phyloP scores from a whole-genome alignment of 2,329 filamentous ascomycete species.

The Sclerotinia spermophila region DNA sequence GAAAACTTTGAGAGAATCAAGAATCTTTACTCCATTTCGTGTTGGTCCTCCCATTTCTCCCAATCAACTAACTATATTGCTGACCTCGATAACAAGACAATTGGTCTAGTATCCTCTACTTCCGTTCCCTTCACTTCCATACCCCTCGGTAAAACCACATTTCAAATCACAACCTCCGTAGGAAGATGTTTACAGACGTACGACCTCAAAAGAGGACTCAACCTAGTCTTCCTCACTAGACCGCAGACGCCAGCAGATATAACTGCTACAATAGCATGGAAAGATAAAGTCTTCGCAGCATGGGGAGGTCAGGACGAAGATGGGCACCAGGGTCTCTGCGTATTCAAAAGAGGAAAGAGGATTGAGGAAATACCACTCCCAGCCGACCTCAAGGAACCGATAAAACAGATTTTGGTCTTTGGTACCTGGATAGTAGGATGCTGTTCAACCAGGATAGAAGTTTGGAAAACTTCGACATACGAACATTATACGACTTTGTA shows the following conservation, averaged over 20 bases:
- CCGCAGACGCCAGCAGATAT: constrained; percentile 85
- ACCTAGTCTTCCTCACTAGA: constrained; percentile 87
- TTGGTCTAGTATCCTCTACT: constrained; percentile 90
- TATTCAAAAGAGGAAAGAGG: constrained; percentile 88
- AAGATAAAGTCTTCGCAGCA: constrained; percentile 80
- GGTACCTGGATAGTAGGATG: constrained; percentile 89
- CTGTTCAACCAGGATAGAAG: constrained; percentile 70
- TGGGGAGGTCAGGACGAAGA: constrained; percentile 64
- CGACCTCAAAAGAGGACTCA: constrained; percentile 83
- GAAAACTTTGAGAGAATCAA: constrained; percentile 54
- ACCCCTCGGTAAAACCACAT: constrained; percentile 87
- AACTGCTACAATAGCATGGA: constrained; percentile 84
- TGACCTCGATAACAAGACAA: constrained; percentile 56
- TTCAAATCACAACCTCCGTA: constrained; percentile 94
- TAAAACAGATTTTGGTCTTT: constrained; percentile 76
- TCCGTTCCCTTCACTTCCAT: constrained; percentile 84
- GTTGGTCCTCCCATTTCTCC: constrained; percentile 49
- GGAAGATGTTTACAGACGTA: constrained; percentile 92
- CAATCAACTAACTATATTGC: background rate
- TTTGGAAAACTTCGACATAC: constrained; percentile 80
- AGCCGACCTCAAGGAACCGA: constrained; percentile 60
- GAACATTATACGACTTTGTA: constrained; percentile 88
- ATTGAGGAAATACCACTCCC: constrained; percentile 71
- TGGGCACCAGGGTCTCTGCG: constrained; percentile 70
- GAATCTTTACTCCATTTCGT: constrained; percentile 89